Evolutionary conservation across 306 rosid genomes (phyloP).

Genomic region (Styphnolobium japonicum): DNA sequence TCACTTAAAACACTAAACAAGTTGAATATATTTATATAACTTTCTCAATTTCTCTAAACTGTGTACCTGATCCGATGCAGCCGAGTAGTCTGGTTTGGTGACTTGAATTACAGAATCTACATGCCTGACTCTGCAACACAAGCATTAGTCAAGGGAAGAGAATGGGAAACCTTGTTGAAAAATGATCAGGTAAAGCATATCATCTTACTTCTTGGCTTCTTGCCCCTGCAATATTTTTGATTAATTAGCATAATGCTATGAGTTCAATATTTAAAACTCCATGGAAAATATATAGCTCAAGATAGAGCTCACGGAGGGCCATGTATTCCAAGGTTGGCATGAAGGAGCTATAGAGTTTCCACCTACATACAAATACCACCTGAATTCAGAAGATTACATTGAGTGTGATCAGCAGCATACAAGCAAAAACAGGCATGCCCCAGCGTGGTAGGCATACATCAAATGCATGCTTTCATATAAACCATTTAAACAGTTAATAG

Average conservation of each 20-base stretch:
- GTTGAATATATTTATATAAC: slow-evolving; percentile 1
- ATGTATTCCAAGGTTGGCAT: slow-evolving; percentile 72
- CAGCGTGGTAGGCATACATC: slow-evolving; percentile 66
- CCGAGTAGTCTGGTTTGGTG: slow-evolving; percentile 77
- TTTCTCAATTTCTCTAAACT: slow-evolving; percentile 8
- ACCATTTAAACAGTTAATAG: not conserved
- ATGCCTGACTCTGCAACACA: slow-evolving; percentile 57
- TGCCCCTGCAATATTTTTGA: not conserved
- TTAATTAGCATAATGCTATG: not conserved
- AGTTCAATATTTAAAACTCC: slow-evolving; percentile 2
- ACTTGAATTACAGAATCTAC: slow-evolving; percentile 74
- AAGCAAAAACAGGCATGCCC: slow-evolving; percentile 57
- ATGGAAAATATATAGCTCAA: slow-evolving; percentile 55
- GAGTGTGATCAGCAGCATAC: slow-evolving; percentile 30
- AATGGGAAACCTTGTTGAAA: slow-evolving; percentile 61
- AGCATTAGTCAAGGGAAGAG: slow-evolving; percentile 45
- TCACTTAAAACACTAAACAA: not conserved
- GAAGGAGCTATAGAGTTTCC: slow-evolving; percentile 83
- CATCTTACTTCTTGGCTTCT: not conserved
- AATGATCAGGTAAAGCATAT: slow-evolving; percentile 63
- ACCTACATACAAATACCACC: slow-evolving; percentile 83
- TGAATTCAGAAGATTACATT: slow-evolving; percentile 58
- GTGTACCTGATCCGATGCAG: slow-evolving; percentile 41
- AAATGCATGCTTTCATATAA: slow-evolving; percentile 18
- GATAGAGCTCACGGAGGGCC: slow-evolving; percentile 60